Percentiles rank a stretch among this genome's conserved stretches.
Conservation (phyloP, 768 basidiomycete species). For the Cyclocybe aegerita region DNA sequence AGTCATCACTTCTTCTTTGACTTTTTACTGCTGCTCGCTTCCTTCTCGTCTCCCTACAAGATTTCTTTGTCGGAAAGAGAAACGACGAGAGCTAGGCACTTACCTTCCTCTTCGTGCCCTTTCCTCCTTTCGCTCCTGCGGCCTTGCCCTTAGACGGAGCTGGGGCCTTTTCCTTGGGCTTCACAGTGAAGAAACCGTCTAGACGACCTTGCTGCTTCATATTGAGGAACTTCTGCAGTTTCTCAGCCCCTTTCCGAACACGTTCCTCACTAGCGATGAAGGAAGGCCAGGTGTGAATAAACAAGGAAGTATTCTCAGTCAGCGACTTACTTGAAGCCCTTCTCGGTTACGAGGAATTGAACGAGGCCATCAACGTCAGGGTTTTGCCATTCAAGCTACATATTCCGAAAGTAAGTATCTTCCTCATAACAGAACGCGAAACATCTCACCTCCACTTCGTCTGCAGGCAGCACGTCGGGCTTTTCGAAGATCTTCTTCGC, state of each 20-base stretch:
- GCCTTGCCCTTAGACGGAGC: constrained; percentile 22
- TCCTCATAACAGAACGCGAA: neutral
- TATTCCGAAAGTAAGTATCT: neutral
- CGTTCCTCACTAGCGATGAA: constrained; percentile 79
- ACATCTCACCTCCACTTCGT: constrained; percentile 83
- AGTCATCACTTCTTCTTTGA: constrained; percentile 36
- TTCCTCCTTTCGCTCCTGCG: constrained; percentile 21
- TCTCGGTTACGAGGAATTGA: constrained; percentile 89
- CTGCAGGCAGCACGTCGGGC: constrained; percentile 87
- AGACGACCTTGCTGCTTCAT: constrained; percentile 95
- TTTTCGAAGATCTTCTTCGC: constrained; percentile 88
- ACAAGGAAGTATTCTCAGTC: neutral
- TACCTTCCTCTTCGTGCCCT: constrained; percentile 58
- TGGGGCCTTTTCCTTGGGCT: constrained; percentile 51
- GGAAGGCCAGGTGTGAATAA: neutral
- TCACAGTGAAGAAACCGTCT: constrained; percentile 90
- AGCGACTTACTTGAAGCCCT: constrained; percentile 88
- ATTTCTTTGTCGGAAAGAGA: constrained; percentile 3
- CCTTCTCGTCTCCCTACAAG: constrained; percentile 39
- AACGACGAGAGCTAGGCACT: constrained; percentile 7
- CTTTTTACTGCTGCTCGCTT: constrained; percentile 39
- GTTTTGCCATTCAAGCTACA: constrained; percentile 88
- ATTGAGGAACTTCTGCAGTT: constrained; percentile 81
- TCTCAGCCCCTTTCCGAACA: constrained; percentile 92
- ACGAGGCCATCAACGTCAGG: constrained; percentile 94